Conservation (phyloP, 2,329 filamentous ascomycete genomes). For the Sordariomycetes sp. region DNA sequence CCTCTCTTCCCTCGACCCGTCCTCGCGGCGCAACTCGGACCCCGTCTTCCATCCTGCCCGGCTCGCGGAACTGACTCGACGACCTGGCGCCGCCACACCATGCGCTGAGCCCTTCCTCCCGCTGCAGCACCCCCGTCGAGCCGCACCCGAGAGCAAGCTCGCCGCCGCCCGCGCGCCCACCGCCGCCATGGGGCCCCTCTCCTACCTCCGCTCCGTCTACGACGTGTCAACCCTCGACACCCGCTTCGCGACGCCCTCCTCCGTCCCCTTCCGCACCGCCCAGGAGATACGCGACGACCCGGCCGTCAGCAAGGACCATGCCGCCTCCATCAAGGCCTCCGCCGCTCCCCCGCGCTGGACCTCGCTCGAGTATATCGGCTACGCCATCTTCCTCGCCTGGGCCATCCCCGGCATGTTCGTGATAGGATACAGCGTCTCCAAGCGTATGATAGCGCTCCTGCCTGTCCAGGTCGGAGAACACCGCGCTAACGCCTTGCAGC, state of each 20-base stretch:
- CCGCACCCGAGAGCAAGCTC: background rate
- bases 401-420: conserved; percentile 83
- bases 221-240: conserved; percentile 52
- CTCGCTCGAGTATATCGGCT: conserved; percentile 76
- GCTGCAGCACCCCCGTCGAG: background rate
- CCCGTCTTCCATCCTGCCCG: background rate
- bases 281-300: conserved; percentile 38
- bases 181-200: conserved; percentile 28
- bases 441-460: conserved; percentile 40
- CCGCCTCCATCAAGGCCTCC: conserved; percentile 23
- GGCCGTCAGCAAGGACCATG: conserved; percentile 18
- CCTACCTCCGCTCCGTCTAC: conserved; percentile 44
- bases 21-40: background rate
- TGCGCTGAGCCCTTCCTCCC: background rate
- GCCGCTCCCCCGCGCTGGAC: conserved; percentile 65
- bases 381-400: conserved; percentile 57
- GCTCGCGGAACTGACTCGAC: background rate
- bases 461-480: conserved; percentile 5
- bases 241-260: conserved; percentile 58
- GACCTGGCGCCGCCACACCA: background rate
- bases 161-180: background rate
- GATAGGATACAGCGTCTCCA: conserved; percentile 75
- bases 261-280: conserved; percentile 51
- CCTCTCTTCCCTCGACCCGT: background rate
- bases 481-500: conserved; percentile 36